Conservation (phyloP, 2,329 filamentous ascomycete species). For the Ophiostoma australiae region DNA sequence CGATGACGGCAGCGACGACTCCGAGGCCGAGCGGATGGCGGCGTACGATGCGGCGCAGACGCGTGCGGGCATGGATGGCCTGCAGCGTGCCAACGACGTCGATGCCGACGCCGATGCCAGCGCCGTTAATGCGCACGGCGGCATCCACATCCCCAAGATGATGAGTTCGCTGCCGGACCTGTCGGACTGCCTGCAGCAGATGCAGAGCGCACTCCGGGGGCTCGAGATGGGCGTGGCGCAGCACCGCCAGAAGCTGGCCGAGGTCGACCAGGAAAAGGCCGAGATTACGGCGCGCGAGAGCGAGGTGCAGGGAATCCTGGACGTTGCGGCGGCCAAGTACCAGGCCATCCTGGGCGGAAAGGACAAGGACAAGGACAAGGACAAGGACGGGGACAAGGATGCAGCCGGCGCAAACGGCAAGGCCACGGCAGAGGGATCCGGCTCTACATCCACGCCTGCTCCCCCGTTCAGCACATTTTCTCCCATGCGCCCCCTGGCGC, state of each 20-base stretch:
- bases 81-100: slow-evolving; percentile 43
- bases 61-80: slow-evolving; percentile 74
- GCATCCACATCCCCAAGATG: slow-evolving; percentile 55
- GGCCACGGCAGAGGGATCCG: neutral
- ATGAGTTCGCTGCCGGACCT: slow-evolving; percentile 75
- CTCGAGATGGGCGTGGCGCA: slow-evolving; percentile 60
- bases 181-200: slow-evolving; percentile 57
- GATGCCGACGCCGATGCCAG: slow-evolving; percentile 34
- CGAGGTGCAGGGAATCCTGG: slow-evolving; percentile 74
- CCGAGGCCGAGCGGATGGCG: slow-evolving; percentile 64
- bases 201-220: slow-evolving; percentile 56
- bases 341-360: slow-evolving; percentile 42
- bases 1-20: slow-evolving; percentile 53
- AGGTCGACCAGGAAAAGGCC: slow-evolving; percentile 61
- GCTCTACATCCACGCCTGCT: slow-evolving; percentile 19
- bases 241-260: slow-evolving; percentile 60
- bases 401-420: slow-evolving; percentile 20
- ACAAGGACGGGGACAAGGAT: neutral
- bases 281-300: slow-evolving; percentile 65
- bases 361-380: too few relatives aligned
- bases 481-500: neutral
- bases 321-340: slow-evolving; percentile 69
- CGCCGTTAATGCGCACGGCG: slow-evolving; percentile 29
- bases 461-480: neutral
- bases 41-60: slow-evolving; percentile 88